Conservation (phyloP, 345 rosid species). For the Populus deltoides region DNA sequence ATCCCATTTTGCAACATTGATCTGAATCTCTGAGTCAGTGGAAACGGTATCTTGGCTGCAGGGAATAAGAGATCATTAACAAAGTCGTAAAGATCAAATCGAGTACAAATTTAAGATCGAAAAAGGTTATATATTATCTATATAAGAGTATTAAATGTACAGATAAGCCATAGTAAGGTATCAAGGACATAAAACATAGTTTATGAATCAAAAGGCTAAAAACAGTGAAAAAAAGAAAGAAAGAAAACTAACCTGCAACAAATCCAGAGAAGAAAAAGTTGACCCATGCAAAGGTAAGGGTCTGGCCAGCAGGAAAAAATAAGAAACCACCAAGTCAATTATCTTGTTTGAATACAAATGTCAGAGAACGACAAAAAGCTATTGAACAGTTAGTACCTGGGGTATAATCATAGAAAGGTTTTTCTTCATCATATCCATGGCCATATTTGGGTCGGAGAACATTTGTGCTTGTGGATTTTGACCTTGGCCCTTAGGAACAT, state of each 20-base stretch:
- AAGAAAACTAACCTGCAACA: constrained; percentile 71
- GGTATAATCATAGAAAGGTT: constrained; percentile 98
- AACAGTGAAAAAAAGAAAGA: background rate
- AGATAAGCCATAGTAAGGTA: background rate
- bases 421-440: constrained; percentile 99
- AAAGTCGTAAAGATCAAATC: constrained; percentile 1
- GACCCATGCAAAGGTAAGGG: constrained; percentile 98
- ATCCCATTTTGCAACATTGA: constrained; percentile 99
- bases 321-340: constrained; percentile 15
- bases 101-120: background rate
- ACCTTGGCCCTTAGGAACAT: constrained; percentile 80
- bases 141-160: background rate
- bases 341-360: constrained; percentile 3
- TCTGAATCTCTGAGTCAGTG: constrained; percentile 95
- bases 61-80: constrained; percentile 12
- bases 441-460: constrained; percentile 99
- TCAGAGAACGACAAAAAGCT: background rate
- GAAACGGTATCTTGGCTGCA: constrained; percentile 95
- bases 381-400: constrained; percentile 48
- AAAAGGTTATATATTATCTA: background rate
- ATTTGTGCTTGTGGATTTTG: constrained; percentile 92
- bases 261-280: constrained; percentile 99
- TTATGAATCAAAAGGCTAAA: background rate
- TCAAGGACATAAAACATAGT: background rate
- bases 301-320: constrained; percentile 46